Conservation (phyloP, 441 rosid genomes). For the Melastoma candidum region DNA sequence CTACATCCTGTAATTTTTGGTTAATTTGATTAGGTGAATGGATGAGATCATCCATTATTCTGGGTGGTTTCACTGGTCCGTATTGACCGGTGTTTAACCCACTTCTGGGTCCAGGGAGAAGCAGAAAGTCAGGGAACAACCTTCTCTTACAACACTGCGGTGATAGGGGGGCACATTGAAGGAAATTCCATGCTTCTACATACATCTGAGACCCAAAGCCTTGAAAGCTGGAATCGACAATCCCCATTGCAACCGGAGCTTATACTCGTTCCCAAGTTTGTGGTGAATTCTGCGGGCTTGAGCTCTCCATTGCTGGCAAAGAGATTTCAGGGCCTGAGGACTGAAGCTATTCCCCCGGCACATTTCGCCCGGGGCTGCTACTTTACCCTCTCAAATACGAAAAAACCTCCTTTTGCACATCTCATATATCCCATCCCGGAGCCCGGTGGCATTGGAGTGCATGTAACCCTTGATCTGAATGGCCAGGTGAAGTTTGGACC, state of each 20-base stretch:
- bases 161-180: constrained; percentile 50
- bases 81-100: constrained; percentile 20
- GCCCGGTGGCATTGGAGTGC: constrained; percentile 89
- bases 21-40: neutral
- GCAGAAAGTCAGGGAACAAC: constrained; percentile 58
- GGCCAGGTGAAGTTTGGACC: constrained; percentile 91
- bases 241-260: constrained; percentile 35
- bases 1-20: neutral
- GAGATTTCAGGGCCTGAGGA: constrained; percentile 44
- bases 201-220: constrained; percentile 34
- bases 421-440: constrained; percentile 85
- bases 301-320: constrained; percentile 59
- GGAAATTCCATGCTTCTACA: constrained; percentile 42
- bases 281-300: constrained; percentile 79
- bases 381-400: constrained; percentile 46
- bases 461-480: constrained; percentile 79
- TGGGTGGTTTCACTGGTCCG: constrained; percentile 16
- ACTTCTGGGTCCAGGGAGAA: constrained; percentile 60
- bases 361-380: constrained; percentile 83
- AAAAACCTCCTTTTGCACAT: constrained; percentile 41
- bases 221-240: constrained; percentile 30
- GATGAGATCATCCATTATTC: neutral
- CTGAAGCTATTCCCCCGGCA: constrained; percentile 34
- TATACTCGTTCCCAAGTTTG: constrained; percentile 49
- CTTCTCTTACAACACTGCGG: constrained; percentile 66